Evolutionary conservation across 2,329 filamentous ascomycete genomes (phyloP), one percentile per base, ranked within the genome.

Genomic region (Sarocladium strictum): DNA sequence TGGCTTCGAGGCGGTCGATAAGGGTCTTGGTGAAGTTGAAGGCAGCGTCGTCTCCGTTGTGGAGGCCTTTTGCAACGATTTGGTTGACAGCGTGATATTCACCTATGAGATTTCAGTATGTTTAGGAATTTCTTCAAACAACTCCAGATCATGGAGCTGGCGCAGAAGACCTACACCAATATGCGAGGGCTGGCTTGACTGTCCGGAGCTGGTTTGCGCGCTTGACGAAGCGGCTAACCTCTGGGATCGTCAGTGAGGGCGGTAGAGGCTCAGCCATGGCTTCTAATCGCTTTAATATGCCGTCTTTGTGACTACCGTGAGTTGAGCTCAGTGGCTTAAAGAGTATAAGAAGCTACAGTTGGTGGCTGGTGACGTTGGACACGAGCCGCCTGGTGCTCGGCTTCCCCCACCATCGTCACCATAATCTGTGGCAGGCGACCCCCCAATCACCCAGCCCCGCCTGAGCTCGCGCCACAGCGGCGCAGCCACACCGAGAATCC

Each of bases 81-180:
- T 95, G 89, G 64, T 97, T 91, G 47, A 96, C 88, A 24, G 94
- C 89, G 78, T 90, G 94, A 70, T 94, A 96, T 65, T 95, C 87
- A 69, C 89, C 90, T 94, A 17, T 9, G n/a, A n/a, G n/a, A n/a
- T n/a, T n/a, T n/a, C n/a, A n/a, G n/a, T n/a, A n/a, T n/a, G n/a
- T n/a, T n/a, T n/a, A n/a, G n/a, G n/a, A n/a, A n/a, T n/a, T n/a
- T n/a, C n/a, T n/a, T n/a, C 32, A 27, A 26, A 15, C 10, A 15
- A 21, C 5, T 11, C 10, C 6, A 26, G 43, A 12, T 14, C 11
- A 9, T 27, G 3, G 14, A 2, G 9, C 32, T 21, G 21, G 32
- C 10, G 29, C 10, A 23, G 9, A 33, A 35, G 21, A 80, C 87
- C 66, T 80, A 96, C 93, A 94, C 91, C 93, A 97, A 71, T 97